Conservation (phyloP, 768 basidiomycete species). For the Auriculariales sp. region DNA sequence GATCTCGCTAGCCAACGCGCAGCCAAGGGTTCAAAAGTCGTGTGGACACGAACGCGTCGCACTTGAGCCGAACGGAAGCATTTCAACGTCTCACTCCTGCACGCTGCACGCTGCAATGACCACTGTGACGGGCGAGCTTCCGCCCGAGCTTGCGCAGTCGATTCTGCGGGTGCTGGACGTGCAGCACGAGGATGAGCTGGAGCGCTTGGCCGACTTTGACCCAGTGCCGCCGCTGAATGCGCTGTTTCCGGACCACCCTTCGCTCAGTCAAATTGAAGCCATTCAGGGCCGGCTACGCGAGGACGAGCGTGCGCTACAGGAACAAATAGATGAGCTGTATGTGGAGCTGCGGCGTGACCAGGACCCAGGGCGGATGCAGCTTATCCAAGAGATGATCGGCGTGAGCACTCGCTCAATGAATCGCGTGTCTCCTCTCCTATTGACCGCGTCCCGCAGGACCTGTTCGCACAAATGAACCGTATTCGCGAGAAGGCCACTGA, state of each 20-base stretch:
- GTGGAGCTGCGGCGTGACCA: constrained; percentile 59
- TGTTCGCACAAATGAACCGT: constrained; percentile 88
- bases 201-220: constrained; percentile 5
- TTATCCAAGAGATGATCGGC: constrained; percentile 92
- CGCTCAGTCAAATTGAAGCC: constrained; percentile 48
- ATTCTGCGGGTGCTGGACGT: constrained; percentile 3
- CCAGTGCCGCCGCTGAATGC: constrained; percentile 31
- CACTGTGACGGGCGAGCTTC: no score
- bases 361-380: constrained; percentile 76
- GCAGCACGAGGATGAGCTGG: constrained; percentile 3
- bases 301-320: constrained; percentile 53
- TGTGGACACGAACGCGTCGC: no score
- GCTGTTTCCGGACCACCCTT: constrained; percentile 68
- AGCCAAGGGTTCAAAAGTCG: no score
- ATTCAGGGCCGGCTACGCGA: constrained; percentile 56
- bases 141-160: constrained; percentile 1
- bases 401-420: constrained; percentile 26
- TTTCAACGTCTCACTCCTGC: no score
- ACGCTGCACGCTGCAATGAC: no score
- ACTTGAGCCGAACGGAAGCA: no score
- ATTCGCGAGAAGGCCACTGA: constrained; percentile 96
- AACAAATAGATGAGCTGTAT: constrained; percentile 56
- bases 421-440: neutral
- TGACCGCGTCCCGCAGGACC: constrained; percentile 40
- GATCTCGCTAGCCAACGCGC: no score